Percentiles rank a stretch among this genome's conserved stretches.
Conservation (phyloP, 1,139 yeast genomes). For the Nematodospora anomalae region DNA sequence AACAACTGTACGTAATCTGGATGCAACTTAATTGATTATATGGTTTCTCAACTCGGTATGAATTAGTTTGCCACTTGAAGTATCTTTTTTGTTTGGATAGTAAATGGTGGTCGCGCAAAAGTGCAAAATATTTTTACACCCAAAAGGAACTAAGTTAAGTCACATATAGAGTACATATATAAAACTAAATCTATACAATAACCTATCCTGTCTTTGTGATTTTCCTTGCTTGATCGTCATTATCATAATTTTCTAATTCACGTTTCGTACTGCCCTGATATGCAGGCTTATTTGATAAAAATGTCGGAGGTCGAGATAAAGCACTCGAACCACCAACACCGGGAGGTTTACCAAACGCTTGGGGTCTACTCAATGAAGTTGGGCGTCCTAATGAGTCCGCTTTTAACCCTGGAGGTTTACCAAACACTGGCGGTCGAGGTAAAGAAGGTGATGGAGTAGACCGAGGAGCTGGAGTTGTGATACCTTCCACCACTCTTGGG, state of each 20-base stretch:
- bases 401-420: constrained; percentile 20
- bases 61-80: neutral
- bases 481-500: neutral
- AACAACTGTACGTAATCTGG: no score
- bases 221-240: constrained; percentile 11
- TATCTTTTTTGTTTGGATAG: neutral
- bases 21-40: no score
- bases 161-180: no score
- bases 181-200: constrained; percentile 1
- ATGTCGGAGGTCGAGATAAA: constrained; percentile 34
- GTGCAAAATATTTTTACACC: neutral
- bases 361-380: constrained; percentile 21
- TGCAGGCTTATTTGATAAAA: constrained; percentile 31
- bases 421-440: constrained; percentile 14
- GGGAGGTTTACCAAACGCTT: constrained; percentile 24
- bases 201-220: constrained; percentile 5
- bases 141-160: no score
- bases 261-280: constrained; percentile 14
- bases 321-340: constrained; percentile 13
- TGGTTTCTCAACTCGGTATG: neutral
- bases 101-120: neutral
- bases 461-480: neutral
- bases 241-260: constrained; percentile 14
- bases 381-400: constrained; percentile 18
- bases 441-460: constrained; percentile 12